Base-by-base conservation (phyloP, 208 protist species). In the Acanthamoeba culbertsoni region DNA sequence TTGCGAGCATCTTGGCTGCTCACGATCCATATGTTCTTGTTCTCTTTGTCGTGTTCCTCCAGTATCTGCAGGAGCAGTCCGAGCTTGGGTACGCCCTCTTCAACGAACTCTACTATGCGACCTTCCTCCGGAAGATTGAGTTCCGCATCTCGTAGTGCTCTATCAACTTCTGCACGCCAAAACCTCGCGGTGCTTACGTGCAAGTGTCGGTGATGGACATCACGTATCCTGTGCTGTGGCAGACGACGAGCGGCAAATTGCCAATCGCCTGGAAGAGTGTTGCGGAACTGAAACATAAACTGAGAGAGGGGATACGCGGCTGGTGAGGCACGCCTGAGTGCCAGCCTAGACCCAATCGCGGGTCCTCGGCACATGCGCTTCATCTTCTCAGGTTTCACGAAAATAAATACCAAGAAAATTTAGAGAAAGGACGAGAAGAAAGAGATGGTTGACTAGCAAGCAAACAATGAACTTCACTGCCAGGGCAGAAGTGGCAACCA, bases 71-170 rank as follows among this genome's bases (percentile, higher is more conserved):
- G 73, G 26, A 84, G 43, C 10, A 84, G 42, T 0, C 73, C 73
- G 10, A 84, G 73, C 73, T 84, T 84, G 73, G 73, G 73, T 31
- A 57, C 43, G 5, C 73, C 73, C 4, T 84, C 73, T 23, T 84
- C 73, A 26, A 55, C 55, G 73, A 55, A 84, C 43, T 84, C 42
- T 18, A 84, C 40, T 20, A 84, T 42, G 43, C 73, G 26, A 1
- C 73, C 73, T n/a, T 84, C 73, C 40, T 84, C 73, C 14, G 73
- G 28, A n/a, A 33, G 71, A 37, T 55, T 46, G 18, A 23, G 26
- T 33, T 68, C 59, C 16, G 31, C 59, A 10, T 59, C 28, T 10
- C 31, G 59, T 33, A 37, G 6, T n/a, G n/a, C n/a, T 20, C 43
- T n/a, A 28, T 37, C n/a, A 28, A 65, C 35, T n/a, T 16, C 63